A percentile compares a stretch with the other conserved stretches of the same genome.
Conservation (phyloP, 306 rosid species). For the Lagenaria siceraria region DNA sequence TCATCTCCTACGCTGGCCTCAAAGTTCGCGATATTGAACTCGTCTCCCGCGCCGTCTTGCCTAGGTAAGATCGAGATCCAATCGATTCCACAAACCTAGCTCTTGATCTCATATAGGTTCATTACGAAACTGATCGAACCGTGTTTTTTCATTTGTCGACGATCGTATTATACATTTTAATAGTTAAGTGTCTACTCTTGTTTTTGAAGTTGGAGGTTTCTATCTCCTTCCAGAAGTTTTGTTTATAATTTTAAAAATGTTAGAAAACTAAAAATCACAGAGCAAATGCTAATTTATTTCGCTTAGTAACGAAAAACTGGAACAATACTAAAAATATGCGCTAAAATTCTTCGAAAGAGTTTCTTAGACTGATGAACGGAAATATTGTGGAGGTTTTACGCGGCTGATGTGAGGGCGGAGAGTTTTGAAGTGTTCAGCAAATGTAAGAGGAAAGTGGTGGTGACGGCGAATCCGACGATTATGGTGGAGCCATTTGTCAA, state of each 20-base stretch:
- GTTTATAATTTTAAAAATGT: neutral
- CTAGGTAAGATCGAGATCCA: slow-evolving; percentile 31
- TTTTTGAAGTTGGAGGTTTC: neutral
- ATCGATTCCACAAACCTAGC: neutral
- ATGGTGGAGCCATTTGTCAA: slow-evolving; percentile 92
- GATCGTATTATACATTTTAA: neutral
- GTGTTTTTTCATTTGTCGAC: neutral
- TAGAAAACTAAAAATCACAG: neutral
- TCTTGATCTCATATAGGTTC: neutral
- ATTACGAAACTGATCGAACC: neutral
- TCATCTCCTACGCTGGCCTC: slow-evolving; percentile 79
- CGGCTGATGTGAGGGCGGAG: slow-evolving; percentile 82
- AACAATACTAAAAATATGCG: neutral
- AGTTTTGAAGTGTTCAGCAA: slow-evolving; percentile 72
- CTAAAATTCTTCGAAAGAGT: neutral
- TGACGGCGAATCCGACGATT: slow-evolving; percentile 86
- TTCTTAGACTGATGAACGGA: neutral
- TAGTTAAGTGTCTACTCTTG: neutral
- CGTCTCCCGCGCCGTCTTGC: slow-evolving; percentile 82
- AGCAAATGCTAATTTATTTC: neutral
- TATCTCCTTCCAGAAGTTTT: neutral
- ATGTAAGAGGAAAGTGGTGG: slow-evolving; percentile 82
- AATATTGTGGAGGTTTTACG: slow-evolving; percentile 32
- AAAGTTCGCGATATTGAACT: slow-evolving; percentile 90
- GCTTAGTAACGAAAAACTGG: too few species aligned